Evolutionary conservation across 768 basidiomycete species (phyloP), one percentile per base, ranked within the genome.

Genomic region (Chlorophyllum brunneum): DNA sequence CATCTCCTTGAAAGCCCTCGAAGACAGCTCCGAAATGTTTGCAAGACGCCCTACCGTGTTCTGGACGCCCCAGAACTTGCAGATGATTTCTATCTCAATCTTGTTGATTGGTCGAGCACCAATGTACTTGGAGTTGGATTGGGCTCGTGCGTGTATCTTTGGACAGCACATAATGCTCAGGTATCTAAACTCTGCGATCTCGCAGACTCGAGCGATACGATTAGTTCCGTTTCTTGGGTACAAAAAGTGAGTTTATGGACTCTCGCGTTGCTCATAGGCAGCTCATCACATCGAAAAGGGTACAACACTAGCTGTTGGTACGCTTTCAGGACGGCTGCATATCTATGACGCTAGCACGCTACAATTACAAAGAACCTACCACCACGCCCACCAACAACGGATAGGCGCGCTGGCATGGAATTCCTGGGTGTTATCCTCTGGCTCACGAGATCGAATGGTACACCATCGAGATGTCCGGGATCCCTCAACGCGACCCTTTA

Each of bases 361-460:
- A 11, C 75, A 83, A 39, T 70, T 86, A 10, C 80, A 85, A 47
- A 83, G 97, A 20, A 90, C 88, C 0, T 97, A 98, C 69, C 77
- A 80, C 2, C 77, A 82, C 46, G 95, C 93, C 0, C 97, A 99
- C 63, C 67, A 77, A 0, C 90, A 92, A 60, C 86, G 95, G 40
- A 92, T 98, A 48, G 97, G 95, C 34, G 89, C 92, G 3, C 75
- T 99, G 18, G 92, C 95, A 1, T 99, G 95, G 95, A 97, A 97
- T 63, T 71, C 83, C 0, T 82, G 88, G 60, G 79, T 97, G 26
- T 73, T 99, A 4, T 88, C 88, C 1, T 93, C 92, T 0, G 95
- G 95, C 16, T 93, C 92, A 10, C 81, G 95, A 13, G 95, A 99
- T 67, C 82, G 92, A 30, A 82, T 80, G 65, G 89, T 99, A 9